Evolutionary conservation across 2,329 filamentous ascomycete genomes (phyloP).

Genomic region (Tolypocladium ophioglossoides): DNA sequence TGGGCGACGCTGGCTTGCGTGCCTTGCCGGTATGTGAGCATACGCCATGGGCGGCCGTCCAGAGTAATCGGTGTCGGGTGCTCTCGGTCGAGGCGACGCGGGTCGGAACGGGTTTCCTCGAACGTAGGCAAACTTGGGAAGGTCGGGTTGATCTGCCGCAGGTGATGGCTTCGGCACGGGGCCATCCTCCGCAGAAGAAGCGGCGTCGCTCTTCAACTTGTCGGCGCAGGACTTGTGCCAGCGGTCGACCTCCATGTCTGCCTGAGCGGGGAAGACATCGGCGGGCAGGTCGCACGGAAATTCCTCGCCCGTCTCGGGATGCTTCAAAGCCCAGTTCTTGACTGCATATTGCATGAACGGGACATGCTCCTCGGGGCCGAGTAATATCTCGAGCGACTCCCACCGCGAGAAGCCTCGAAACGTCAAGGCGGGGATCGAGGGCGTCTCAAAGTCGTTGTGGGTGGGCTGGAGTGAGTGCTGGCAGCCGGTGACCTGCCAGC

Average conservation of each 20-base stretch:
- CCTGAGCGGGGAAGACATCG: slow-evolving; percentile 56
- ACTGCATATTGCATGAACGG: slow-evolving; percentile 75
- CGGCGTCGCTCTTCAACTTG: slow-evolving; percentile 53
- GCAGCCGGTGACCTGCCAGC: slow-evolving; percentile 86
- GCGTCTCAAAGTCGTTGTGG: slow-evolving; percentile 60
- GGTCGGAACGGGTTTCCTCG: slow-evolving; percentile 20
- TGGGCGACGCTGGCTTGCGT: slow-evolving; percentile 18
- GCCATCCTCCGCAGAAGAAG: slow-evolving; percentile 9
- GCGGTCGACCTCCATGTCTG: slow-evolving; percentile 69
- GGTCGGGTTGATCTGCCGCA: slow-evolving; percentile 19
- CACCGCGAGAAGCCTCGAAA: slow-evolving; percentile 80
- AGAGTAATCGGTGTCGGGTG: slow-evolving; percentile 21
- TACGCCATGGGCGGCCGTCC: slow-evolving; percentile 26
- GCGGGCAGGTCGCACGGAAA: slow-evolving; percentile 52
- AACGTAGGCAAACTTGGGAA: slow-evolving; percentile 24
- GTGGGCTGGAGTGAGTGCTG: slow-evolving; percentile 76
- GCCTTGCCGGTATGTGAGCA: slow-evolving; percentile 29
- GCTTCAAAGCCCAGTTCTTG: slow-evolving; percentile 61
- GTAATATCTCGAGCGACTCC: slow-evolving; percentile 82
- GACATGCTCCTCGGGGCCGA: slow-evolving; percentile 82
- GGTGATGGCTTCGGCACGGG: slow-evolving; percentile 8
- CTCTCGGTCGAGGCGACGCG: slow-evolving; percentile 14
- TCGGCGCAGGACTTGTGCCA: slow-evolving; percentile 78
- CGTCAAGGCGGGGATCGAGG: slow-evolving; percentile 74
- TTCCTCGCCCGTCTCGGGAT: slow-evolving; percentile 60